Conservation (phyloP, 192 early-diverging fungal genomes). For the Coemansia sp. region DNA sequence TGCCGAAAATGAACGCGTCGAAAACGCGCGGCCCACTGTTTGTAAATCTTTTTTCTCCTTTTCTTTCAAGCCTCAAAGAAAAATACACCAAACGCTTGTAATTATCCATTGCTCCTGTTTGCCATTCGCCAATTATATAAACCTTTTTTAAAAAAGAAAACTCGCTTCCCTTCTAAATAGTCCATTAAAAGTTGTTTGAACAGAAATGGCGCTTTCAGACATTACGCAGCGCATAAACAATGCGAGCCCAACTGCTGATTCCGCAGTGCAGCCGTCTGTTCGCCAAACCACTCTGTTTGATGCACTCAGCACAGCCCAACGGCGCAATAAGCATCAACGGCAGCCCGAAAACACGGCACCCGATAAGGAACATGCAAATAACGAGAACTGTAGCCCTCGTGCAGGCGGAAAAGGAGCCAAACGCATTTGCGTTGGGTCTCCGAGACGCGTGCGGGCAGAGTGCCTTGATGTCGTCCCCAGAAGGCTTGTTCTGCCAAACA, state of each 20-base stretch:
- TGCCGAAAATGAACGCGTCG: not conserved
- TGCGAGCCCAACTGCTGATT: not conserved
- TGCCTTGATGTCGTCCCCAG: not conserved
- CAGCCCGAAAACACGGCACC: not conserved
- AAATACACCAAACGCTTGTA: no score
- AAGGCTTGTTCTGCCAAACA: not conserved
- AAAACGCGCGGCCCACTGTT: not conserved
- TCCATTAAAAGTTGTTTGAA: not conserved
- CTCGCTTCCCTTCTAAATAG: not conserved
- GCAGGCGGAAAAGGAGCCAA: conserved; percentile 7
- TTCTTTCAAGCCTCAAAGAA: no score
- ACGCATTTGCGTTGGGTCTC: conserved; percentile 2
- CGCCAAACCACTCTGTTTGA: conserved; percentile 48
- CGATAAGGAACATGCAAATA: conserved; percentile 18
- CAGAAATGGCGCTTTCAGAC: conserved; percentile 36
- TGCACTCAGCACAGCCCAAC: conserved; percentile 29
- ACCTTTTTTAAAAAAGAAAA: not conserved
- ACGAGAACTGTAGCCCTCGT: not conserved
- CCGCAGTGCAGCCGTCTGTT: conserved; percentile 4
- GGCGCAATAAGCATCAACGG: conserved; percentile 32
- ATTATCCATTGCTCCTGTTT: not conserved
- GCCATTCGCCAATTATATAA: not conserved
- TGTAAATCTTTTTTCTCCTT: conserved; percentile 5
- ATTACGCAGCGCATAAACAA: conserved; percentile 46
- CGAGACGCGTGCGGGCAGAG: not conserved